Evolutionary conservation across 495 filamentous ascomycete species (phyloP).

Genomic region (Penicillium coffeae): DNA sequence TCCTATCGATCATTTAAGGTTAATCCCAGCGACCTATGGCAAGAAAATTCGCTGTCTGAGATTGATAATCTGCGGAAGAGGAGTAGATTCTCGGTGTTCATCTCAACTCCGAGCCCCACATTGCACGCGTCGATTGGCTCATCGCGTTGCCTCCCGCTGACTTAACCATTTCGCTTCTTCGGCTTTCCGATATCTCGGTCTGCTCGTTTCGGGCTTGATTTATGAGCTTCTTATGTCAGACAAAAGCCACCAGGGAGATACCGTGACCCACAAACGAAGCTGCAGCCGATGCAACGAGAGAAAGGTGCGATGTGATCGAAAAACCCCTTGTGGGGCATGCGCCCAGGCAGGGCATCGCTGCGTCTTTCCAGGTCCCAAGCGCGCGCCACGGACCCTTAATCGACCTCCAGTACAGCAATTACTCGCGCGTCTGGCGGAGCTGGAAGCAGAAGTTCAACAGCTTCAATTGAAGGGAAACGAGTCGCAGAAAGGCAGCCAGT

Average conservation of each 20-base stretch:
- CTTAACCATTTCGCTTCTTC: neutral
- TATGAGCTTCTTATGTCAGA: neutral
- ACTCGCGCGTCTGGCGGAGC: conserved; percentile 59
- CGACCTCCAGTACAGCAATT: conserved; percentile 53
- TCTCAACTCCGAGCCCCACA: neutral
- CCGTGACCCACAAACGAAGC: too few relatives aligned
- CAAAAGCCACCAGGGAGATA: too few relatives aligned
- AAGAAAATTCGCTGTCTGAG: too few relatives aligned
- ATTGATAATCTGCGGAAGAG: too few relatives aligned
- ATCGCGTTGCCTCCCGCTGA: too few relatives aligned
- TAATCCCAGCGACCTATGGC: too few relatives aligned
- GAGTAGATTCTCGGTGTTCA: neutral
- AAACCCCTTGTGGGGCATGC: conserved; percentile 67
- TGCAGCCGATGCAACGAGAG: conserved; percentile 5
- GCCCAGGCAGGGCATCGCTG: conserved; percentile 64
- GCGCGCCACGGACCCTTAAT: conserved; percentile 60
- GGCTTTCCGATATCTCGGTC: neutral
- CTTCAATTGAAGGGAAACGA: conserved; percentile 28
- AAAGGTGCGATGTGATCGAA: conserved; percentile 21
- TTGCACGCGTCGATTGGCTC: neutral
- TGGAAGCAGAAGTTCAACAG: conserved; percentile 66
- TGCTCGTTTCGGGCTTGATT: neutral
- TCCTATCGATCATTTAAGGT: too few relatives aligned
- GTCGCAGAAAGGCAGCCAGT: too few relatives aligned
- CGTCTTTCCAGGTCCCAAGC: conserved; percentile 64